Evolutionary conservation across 2,329 filamentous ascomycete species (phyloP), one percentile per base, ranked within the genome.

Genomic region (Claviceps africana): DNA sequence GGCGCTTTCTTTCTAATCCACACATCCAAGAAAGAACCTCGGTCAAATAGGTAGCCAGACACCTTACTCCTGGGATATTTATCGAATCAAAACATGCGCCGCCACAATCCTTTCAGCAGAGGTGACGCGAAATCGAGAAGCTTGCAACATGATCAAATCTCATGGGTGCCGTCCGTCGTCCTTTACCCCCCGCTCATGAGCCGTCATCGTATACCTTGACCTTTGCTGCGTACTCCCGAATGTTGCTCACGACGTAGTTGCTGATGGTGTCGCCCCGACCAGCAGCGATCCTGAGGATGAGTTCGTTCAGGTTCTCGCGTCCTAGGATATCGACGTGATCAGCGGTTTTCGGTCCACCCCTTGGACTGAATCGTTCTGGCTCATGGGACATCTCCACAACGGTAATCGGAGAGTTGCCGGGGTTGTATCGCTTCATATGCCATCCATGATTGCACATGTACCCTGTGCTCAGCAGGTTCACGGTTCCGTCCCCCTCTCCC

Each of bases 381-480:
- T 97, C 90, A 64, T 98, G 93, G 1, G 84, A 86, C 93, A 98
- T 98, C 71, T 98, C 93, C 55, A 85, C 89, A 0, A 90, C 86
- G 42, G 82, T 94, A 56, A 98, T 73, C 61, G 88, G 81, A 33
- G 84, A 78, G 2, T 84, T 83, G 0, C 88, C 85, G 0, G 93
- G 93, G 62, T 98, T 98, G 66, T 94, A 98, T 37, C 93, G 79
- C 67, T 88, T 89, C 67, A 96, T 86, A 53, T 83, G 82, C 93
- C 93, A 98, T 3, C 93, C 93, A 61, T 85, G 88, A 59, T 88
- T 85, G 67, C 93, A 98, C 93, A 98, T 97, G 66, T 97, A 98
- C 2, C 91, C 93, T 1, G 82, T 81, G 59, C 86, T 94, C 11
- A 98, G 70, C n/a, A 98, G 69, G 57, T 90, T 95, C 43, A 98